A percentile compares a stretch with the other conserved stretches of the same genome.
Evolutionary conservation across 768 basidiomycete genomes (phyloP).

Genomic region (Clathrus columnatus): DNA sequence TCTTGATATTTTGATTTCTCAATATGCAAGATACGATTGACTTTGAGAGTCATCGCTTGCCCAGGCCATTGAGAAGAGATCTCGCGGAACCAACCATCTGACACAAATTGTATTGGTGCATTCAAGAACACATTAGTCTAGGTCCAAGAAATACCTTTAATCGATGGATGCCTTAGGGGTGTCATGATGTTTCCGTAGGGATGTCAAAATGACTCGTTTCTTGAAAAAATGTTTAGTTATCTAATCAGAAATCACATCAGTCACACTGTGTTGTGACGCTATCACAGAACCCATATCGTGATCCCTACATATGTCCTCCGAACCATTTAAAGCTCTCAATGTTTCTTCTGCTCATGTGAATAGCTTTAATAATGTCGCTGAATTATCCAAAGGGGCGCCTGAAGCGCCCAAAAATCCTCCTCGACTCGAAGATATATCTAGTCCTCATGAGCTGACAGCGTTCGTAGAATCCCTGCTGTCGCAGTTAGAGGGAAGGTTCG

Average conservation of each 20-base stretch:
- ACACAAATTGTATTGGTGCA: no score
- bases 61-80: conserved; percentile 95
- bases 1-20: conserved; percentile 95
- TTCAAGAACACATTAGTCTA: not conserved
- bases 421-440: conserved; percentile 58
- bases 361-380: no score
- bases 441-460: conserved; percentile 89
- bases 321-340: no score
- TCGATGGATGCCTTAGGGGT: not conserved
- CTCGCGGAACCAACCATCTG: conserved; percentile 95
- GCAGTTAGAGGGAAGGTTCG: conserved; percentile 81
- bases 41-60: conserved; percentile 94
- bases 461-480: conserved; percentile 87
- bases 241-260: no score
- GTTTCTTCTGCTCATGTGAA: no score
- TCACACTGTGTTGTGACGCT: not conserved
- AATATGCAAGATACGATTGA: conserved; percentile 88
- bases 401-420: no score
- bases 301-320: no score
- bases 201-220: not conserved
- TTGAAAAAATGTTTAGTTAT: conserved; percentile 6
- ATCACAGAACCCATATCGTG: no score
- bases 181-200: not conserved
- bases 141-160: no score
- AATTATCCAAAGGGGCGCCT: no score